Evolutionary conservation across 495 filamentous ascomycete species (phyloP).

Genomic region (Penicillium subrubescens): DNA sequence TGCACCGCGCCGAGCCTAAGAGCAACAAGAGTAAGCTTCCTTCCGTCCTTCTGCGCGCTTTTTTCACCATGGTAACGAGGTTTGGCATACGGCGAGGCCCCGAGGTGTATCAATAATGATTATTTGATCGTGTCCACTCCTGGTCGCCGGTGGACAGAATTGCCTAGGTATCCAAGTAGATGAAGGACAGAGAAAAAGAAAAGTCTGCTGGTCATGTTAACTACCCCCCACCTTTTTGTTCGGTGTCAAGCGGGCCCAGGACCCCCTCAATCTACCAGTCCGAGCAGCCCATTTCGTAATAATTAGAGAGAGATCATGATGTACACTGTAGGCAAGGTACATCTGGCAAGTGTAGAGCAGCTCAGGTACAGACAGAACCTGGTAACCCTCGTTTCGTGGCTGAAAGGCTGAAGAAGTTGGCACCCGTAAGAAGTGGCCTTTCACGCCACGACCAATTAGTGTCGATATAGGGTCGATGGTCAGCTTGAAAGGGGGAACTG

Average conservation of each 20-base stretch:
- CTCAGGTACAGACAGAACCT: not conserved
- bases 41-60: not conserved
- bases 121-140: not conserved
- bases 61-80: not conserved
- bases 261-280: not conserved
- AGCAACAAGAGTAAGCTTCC: not conserved
- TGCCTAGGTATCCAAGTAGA: not conserved
- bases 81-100: not conserved
- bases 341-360: not conserved
- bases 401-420: slow-evolving; percentile 11
- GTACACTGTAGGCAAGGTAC: not conserved
- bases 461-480: slow-evolving; percentile 1
- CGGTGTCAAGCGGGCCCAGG: not conserved
- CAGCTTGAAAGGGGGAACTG: not conserved
- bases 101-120: not conserved
- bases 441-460: not conserved
- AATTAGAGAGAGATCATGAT: not conserved
- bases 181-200: not conserved
- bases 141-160: not conserved
- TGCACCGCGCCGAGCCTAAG: slow-evolving; percentile 2
- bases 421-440: not conserved
- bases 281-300: not conserved
- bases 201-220: slow-evolving; percentile 15
- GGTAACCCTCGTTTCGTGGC: not conserved
- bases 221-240: slow-evolving; percentile 5